Percentiles rank a stretch among this genome's conserved stretches.
phyloP scores from a whole-genome alignment of 2,329 filamentous ascomycete species.

The Taxawa tesnikishii region DNA sequence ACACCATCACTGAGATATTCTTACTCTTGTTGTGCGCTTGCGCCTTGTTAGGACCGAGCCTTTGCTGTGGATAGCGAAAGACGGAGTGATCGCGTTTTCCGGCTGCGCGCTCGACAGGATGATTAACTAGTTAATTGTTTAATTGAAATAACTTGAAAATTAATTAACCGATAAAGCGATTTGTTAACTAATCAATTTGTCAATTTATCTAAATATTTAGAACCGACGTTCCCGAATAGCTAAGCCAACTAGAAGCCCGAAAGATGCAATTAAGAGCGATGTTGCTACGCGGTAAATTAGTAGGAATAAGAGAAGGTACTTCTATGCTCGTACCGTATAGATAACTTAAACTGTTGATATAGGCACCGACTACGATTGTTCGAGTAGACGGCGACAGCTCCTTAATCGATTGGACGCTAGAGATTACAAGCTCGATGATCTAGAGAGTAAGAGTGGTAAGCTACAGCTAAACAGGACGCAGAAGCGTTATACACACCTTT shows the following conservation, averaged over 20 bases:
- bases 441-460: not conserved
- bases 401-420: not conserved
- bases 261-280: not conserved
- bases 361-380: not conserved
- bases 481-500: no score
- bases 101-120: no score
- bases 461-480: not conserved
- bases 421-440: not conserved
- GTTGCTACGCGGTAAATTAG: not conserved
- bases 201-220: no score
- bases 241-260: not conserved
- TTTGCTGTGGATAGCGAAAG: no score
- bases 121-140: no score
- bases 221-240: not conserved
- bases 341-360: not conserved
- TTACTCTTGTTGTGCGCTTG: no score
- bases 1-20: no score
- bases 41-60: no score
- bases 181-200: no score
- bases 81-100: no score
- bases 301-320: not conserved
- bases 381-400: not conserved
- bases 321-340: not conserved
- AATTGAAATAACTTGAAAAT: no score
- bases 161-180: no score